A percentile compares a stretch with the other conserved stretches of the same genome.
These are phyloP conservation scores for Stephania japonica DNA, from an alignment of 164 flowering plant genomes.

Conservation along the genomic window DNA sequence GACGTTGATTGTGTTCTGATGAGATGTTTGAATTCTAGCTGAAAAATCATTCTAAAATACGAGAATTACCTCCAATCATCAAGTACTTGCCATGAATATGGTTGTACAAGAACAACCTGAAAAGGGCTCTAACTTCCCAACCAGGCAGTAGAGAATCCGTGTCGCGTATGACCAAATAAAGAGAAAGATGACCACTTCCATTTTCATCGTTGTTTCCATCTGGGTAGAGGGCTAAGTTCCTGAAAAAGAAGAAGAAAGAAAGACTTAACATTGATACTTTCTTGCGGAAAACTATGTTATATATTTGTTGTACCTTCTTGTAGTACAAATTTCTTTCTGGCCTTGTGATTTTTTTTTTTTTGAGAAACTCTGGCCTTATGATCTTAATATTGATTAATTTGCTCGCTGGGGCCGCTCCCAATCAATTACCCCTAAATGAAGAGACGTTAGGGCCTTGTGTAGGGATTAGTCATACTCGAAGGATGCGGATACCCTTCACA, in stretches of 20 bases:
- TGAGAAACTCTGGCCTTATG: no score
- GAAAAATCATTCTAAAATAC: background rate
- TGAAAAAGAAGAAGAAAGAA: background rate
- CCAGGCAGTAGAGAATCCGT: background rate
- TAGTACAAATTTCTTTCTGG: background rate
- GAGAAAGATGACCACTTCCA: conserved; percentile 11
- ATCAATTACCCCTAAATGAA: no score
- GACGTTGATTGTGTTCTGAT: no score
- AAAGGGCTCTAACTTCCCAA: conserved; percentile 8
- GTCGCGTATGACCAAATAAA: conserved; percentile 13
- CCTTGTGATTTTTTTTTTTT: no score
- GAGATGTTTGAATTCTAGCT: background rate
- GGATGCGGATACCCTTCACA: no score
- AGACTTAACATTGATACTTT: background rate
- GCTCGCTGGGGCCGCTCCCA: no score
- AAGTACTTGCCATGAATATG: conserved; percentile 12
- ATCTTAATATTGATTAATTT: no score
- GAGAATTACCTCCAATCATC: conserved; percentile 11
- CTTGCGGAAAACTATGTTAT: background rate
- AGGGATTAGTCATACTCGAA: no score
- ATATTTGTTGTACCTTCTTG: background rate
- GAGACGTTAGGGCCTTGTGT: no score
- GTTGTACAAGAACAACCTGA: conserved; percentile 10
- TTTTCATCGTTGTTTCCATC: conserved; percentile 11
- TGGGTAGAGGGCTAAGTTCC: conserved; percentile 1